Percentiles rank a stretch among this genome's conserved stretches.
These are phyloP conservation scores for Poa annua DNA, from an alignment of 176 grass and related monocot genomes.

Conservation along the genomic window DNA sequence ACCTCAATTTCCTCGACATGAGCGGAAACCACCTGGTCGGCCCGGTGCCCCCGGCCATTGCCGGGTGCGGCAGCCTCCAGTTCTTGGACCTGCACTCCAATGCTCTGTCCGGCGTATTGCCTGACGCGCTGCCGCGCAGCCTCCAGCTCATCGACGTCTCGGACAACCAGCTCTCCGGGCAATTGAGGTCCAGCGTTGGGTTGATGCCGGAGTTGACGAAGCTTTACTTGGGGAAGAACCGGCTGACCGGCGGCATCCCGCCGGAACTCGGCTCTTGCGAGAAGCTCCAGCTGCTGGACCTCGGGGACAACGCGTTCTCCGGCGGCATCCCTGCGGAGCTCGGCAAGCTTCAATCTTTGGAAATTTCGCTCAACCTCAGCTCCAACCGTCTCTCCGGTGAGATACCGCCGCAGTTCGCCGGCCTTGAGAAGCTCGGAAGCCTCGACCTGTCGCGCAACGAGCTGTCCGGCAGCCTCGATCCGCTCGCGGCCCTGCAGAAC, in stretches of 20 bases:
- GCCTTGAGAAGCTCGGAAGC: constrained; percentile 79
- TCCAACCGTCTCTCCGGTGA: constrained; percentile 70
- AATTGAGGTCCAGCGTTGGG: constrained; percentile 48
- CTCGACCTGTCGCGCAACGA: constrained; percentile 87
- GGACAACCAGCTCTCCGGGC: constrained; percentile 73
- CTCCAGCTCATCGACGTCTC: constrained; percentile 85
- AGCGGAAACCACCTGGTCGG: constrained; percentile 80
- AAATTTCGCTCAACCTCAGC: constrained; percentile 93
- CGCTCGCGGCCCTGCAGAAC: constrained; percentile 76
- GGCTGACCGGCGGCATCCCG: constrained; percentile 62
- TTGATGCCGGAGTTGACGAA: constrained; percentile 78
- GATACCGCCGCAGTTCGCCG: constrained; percentile 65
- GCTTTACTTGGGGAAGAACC: constrained; percentile 68
- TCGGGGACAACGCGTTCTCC: constrained; percentile 74
- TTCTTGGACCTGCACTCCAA: constrained; percentile 93
- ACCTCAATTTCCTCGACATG: constrained; percentile 87
- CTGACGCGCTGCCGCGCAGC: constrained; percentile 63
- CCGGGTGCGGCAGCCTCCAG: constrained; percentile 64
- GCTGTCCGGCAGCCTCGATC: constrained; percentile 57
- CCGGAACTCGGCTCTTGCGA: constrained; percentile 69
- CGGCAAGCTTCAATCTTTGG: constrained; percentile 62
- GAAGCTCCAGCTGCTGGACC: constrained; percentile 86
- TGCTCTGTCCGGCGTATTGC: constrained; percentile 64
- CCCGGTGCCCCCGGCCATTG: constrained; percentile 61
- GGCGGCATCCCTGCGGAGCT: constrained; percentile 67